Evolutionary conservation across 2,329 filamentous ascomycete species (phyloP).

Genomic region (Zymoseptoria brevis): DNA sequence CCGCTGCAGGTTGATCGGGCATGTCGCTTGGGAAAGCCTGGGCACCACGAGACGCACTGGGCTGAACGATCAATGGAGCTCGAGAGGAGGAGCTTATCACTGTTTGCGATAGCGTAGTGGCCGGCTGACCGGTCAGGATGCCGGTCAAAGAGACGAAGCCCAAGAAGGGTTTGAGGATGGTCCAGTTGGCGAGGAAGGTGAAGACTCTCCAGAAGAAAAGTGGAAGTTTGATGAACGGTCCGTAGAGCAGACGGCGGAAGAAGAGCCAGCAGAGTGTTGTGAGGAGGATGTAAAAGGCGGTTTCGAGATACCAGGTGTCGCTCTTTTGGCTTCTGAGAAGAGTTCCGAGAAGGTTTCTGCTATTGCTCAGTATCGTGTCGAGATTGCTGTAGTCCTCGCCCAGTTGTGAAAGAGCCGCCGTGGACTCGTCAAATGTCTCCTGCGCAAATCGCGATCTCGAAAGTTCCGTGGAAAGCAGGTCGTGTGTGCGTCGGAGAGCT

Average conservation of each 20-base stretch:
- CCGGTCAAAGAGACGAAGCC: slow-evolving; percentile 49
- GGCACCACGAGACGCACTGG: slow-evolving; percentile 34
- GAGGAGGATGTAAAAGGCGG: slow-evolving; percentile 72
- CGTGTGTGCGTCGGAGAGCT: slow-evolving; percentile 76
- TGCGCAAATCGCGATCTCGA: slow-evolving; percentile 82
- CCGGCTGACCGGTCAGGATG: slow-evolving; percentile 28
- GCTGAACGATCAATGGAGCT: slow-evolving; percentile 36
- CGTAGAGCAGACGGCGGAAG: slow-evolving; percentile 77
- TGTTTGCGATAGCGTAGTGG: not conserved
- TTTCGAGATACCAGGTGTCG: slow-evolving; percentile 96
- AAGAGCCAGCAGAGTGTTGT: slow-evolving; percentile 76
- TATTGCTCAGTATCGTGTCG: slow-evolving; percentile 67
- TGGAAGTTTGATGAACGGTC: slow-evolving; percentile 78
- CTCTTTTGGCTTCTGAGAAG: slow-evolving; percentile 84
- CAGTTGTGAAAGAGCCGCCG: slow-evolving; percentile 70
- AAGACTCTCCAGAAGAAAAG: slow-evolving; percentile 20
- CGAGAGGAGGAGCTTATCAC: slow-evolving; percentile 15
- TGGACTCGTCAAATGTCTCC: slow-evolving; percentile 77
- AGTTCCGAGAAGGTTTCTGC: slow-evolving; percentile 66
- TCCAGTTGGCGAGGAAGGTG: slow-evolving; percentile 23
- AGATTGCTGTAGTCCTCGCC: slow-evolving; percentile 74
- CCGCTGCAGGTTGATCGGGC: slow-evolving; percentile 20
- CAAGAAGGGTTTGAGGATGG: slow-evolving; percentile 28
- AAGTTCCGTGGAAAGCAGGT: slow-evolving; percentile 77
- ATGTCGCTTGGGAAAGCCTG: slow-evolving; percentile 26